Percentiles rank a stretch among this genome's conserved stretches.
Evolutionary conservation across 305 asterid species (phyloP).

Genomic region (Solanum hybrid): DNA sequence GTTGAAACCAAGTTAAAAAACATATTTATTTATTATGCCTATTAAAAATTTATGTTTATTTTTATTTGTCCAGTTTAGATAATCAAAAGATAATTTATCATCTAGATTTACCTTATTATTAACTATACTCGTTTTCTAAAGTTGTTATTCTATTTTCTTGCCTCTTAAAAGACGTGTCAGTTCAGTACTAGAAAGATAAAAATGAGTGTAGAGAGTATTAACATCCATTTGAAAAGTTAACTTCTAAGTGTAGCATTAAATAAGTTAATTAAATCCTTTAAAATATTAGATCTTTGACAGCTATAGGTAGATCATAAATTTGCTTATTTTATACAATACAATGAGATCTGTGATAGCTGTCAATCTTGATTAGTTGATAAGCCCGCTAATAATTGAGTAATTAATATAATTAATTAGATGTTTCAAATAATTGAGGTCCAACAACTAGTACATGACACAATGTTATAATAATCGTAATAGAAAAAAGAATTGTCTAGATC

Average conservation of each 20-base stretch:
- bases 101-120: neutral
- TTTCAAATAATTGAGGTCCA: neutral
- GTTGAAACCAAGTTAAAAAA: neutral
- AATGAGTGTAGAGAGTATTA: neutral
- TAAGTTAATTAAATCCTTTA: neutral
- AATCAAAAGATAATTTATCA: neutral
- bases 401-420: neutral
- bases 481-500: neutral
- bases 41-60: too few relatives aligned
- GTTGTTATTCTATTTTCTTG: too few relatives aligned
- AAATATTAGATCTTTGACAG: neutral
- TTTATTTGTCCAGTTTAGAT: too few relatives aligned
- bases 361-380: neutral
- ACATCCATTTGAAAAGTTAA: neutral
- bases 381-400: neutral
- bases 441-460: neutral
- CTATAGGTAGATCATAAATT: neutral
- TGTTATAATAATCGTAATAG: too few relatives aligned
- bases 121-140: neutral
- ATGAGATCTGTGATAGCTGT: neutral
- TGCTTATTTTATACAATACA: neutral
- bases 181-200: too few relatives aligned
- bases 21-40: too few relatives aligned
- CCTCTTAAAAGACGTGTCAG: neutral
- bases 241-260: neutral